A percentile compares a stretch with the other conserved stretches of the same genome.
phyloP scores from a whole-genome alignment of 345 rosid genomes.

The Brassica carinata region DNA sequence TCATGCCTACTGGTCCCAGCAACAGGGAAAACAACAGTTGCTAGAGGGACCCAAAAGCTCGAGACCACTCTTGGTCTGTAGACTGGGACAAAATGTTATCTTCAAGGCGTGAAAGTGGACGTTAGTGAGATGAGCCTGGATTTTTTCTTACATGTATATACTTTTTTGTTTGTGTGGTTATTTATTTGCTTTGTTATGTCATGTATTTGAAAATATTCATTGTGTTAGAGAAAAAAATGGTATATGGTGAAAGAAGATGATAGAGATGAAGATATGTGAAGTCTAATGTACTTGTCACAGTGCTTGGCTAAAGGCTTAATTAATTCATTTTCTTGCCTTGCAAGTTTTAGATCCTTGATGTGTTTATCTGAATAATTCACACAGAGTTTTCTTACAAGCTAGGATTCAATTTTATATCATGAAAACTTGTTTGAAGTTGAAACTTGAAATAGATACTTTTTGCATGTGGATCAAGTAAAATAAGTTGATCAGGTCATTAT shows the following conservation, averaged over 20 bases:
- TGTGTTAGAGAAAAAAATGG: background rate
- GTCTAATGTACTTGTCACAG: conserved; percentile 27
- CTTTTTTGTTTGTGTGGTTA: background rate
- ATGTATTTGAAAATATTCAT: conserved; percentile 19
- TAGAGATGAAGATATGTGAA: conserved; percentile 24
- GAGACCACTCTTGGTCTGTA: conserved; percentile 61
- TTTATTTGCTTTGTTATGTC: conserved; percentile 14
- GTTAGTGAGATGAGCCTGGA: conserved; percentile 22
- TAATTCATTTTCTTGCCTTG: conserved; percentile 1
- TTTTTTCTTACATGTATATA: conserved; percentile 14
- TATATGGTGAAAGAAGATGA: background rate
- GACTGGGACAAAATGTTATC: conserved; percentile 10
- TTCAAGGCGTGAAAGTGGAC: background rate
- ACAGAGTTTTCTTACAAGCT: conserved; percentile 4
- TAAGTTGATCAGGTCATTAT: background rate
- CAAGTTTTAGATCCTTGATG: background rate
- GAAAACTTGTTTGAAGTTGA: background rate
- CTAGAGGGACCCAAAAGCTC: conserved; percentile 47
- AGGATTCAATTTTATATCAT: background rate
- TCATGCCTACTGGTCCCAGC: conserved; percentile 88
- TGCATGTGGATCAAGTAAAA: background rate
- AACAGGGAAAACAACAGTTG: conserved; percentile 71
- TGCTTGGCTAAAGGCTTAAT: conserved; percentile 24
- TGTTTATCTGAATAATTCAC: background rate
- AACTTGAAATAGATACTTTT: background rate